These are phyloP conservation scores for Hypoxylon sp. DNA, from an alignment of 2,329 filamentous ascomycete species.

Conservation along the genomic window DNA sequence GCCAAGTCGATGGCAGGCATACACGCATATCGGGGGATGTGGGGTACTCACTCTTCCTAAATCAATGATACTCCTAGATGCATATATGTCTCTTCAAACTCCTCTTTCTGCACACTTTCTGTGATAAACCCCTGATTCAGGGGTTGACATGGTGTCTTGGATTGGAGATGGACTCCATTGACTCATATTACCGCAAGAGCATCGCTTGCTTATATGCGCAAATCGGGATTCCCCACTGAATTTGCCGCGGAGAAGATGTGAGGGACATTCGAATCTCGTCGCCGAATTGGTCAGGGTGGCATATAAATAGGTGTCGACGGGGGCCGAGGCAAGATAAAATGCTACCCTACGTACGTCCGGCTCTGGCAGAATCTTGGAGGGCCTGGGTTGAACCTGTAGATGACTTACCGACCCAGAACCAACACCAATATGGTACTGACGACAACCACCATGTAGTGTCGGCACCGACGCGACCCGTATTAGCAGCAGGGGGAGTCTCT, in stretches of 20 bases:
- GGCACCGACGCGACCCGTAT: neutral
- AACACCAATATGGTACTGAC: neutral
- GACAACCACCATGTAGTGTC: neutral
- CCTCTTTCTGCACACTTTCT: no score
- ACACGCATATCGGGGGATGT: neutral
- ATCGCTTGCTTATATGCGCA: neutral
- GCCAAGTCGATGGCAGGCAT: neutral
- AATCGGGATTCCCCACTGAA: neutral
- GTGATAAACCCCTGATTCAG: no score
- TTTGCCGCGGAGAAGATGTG: neutral
- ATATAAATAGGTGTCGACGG: neutral
- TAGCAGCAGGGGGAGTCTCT: neutral
- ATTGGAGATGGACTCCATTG: neutral
- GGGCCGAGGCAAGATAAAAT: neutral
- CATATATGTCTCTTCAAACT: neutral
- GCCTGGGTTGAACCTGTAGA: neutral
- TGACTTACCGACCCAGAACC: slow-evolving; percentile 1
- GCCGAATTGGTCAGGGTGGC: neutral
- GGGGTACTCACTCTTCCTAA: neutral
- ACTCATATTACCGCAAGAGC: neutral
- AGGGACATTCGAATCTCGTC: neutral
- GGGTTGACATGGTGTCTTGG: neutral
- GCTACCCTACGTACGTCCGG: neutral
- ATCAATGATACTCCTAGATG: neutral
- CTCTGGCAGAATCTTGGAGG: neutral